phyloP scores from a whole-genome alignment of 2,329 filamentous ascomycete species.

The Lecanicillium sp. region DNA sequence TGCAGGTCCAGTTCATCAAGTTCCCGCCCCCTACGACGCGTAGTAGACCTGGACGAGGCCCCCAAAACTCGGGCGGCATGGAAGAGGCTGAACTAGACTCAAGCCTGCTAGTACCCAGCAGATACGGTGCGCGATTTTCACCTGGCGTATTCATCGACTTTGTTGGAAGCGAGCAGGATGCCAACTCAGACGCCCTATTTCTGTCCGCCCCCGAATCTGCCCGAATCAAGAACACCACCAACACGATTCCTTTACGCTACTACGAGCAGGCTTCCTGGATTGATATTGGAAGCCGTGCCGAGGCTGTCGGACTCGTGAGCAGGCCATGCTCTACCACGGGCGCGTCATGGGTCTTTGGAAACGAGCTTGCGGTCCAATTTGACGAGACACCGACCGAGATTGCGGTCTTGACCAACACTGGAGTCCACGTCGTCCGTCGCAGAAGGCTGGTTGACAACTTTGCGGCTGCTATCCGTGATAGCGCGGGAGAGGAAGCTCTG shows the following conservation, averaged over 20 bases:
- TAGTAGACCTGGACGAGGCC: constrained; percentile 25
- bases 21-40: constrained; percentile 61
- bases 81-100: constrained; percentile 47
- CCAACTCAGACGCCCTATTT: constrained; percentile 65
- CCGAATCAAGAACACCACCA: constrained; percentile 60
- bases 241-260: constrained; percentile 52
- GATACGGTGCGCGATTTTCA: constrained; percentile 58
- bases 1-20: constrained; percentile 96
- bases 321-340: constrained; percentile 63
- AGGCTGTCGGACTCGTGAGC: constrained; percentile 74
- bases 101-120: constrained; percentile 42
- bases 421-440: constrained; percentile 79
- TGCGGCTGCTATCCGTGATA: constrained; percentile 69
- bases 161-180: constrained; percentile 54
- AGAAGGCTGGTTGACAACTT: constrained; percentile 88
- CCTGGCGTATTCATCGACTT: constrained; percentile 92
- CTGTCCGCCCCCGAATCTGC: constrained; percentile 83
- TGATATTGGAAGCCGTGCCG: constrained; percentile 63
- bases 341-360: constrained; percentile 76
- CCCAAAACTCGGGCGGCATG: no score
- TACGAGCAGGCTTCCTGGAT: constrained; percentile 74
- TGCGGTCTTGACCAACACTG: constrained; percentile 84
- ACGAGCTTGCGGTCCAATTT: constrained; percentile 94
- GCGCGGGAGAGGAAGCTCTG: constrained; percentile 70
- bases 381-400: constrained; percentile 77